These are phyloP conservation scores for Diaporthe humulicola DNA, from an alignment of 2,329 filamentous ascomycete species.

Conservation along the genomic window DNA sequence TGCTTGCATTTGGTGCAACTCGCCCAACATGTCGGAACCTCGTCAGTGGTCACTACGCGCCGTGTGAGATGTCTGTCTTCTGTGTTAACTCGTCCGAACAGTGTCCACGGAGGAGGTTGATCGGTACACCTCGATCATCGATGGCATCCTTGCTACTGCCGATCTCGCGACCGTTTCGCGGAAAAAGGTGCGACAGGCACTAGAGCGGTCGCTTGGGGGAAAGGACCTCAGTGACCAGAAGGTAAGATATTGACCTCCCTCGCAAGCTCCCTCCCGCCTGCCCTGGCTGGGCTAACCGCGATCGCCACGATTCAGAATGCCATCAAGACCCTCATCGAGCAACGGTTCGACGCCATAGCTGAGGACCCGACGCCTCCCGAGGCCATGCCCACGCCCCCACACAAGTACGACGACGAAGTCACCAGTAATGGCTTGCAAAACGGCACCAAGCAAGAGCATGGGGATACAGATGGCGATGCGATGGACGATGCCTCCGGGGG, in stretches of 20 bases:
- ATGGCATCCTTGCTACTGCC: constrained; percentile 68
- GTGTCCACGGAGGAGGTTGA: constrained; percentile 64
- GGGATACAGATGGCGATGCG: constrained; percentile 47
- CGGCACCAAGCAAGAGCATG: constrained; percentile 41
- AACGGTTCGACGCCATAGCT: constrained; percentile 79
- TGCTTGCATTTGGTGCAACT: constrained; percentile 22
- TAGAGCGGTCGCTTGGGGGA: constrained; percentile 67
- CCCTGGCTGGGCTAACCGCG: constrained; percentile 22
- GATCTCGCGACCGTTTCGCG: constrained; percentile 74
- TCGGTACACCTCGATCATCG: constrained; percentile 71
- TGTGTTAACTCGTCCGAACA: constrained; percentile 45
- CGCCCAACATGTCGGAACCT: constrained; percentile 32
- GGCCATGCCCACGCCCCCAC: constrained; percentile 60
- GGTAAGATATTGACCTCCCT: constrained; percentile 50
- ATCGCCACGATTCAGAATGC: constrained; percentile 63
- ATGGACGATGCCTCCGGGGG: constrained; percentile 51
- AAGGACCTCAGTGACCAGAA: constrained; percentile 72
- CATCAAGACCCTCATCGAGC: constrained; percentile 80
- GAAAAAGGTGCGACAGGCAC: constrained; percentile 71
- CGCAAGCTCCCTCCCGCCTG: neutral
- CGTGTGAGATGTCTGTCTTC: neutral
- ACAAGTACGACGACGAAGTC: constrained; percentile 53
- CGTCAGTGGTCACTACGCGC: constrained; percentile 9
- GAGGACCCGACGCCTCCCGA: constrained; percentile 60
- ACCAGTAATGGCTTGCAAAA: constrained; percentile 50